Evolutionary conservation across 2,329 filamentous ascomycete genomes (phyloP).

Genomic region (Exophiala sideris): DNA sequence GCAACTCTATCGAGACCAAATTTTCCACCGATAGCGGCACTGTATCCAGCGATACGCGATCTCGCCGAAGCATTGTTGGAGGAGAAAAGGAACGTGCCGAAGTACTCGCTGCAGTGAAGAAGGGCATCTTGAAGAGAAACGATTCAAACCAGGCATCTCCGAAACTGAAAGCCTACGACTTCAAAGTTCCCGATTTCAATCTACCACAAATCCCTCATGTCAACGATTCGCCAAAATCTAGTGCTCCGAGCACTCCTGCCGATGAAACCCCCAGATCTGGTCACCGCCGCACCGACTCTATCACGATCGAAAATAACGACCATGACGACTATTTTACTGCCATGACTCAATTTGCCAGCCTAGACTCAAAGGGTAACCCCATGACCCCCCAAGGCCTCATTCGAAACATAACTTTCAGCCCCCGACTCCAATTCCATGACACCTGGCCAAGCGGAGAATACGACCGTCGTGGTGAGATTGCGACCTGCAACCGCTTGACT

Average conservation of each 20-base stretch:
- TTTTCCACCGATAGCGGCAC: constrained; percentile 33
- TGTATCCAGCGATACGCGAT: constrained; percentile 46
- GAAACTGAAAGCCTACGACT: constrained; percentile 60
- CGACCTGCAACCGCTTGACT: constrained; percentile 95
- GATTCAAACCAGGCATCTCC: constrained; percentile 68
- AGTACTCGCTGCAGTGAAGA: constrained; percentile 85
- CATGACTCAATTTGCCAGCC: constrained; percentile 60
- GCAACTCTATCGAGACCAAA: constrained; percentile 71
- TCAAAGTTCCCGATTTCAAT: constrained; percentile 51
- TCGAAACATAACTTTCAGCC: constrained; percentile 72
- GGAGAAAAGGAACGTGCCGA: constrained; percentile 88
- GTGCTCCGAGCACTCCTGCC: constrained; percentile 80
- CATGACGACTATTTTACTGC: constrained; percentile 94
- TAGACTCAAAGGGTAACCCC: constrained; percentile 76
- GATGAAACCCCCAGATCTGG: constrained; percentile 57
- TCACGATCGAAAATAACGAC: constrained; percentile 76
- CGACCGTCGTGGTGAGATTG: constrained; percentile 90
- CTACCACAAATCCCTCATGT: constrained; percentile 61
- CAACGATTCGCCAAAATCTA: constrained; percentile 77
- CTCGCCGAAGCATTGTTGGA: constrained; percentile 84
- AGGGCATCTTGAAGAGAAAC: constrained; percentile 86
- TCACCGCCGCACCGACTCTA: constrained; percentile 65
- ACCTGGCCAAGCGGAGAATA: constrained; percentile 96
- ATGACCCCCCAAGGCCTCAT: constrained; percentile 70
- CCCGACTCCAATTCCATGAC: constrained; percentile 89